Conservation (phyloP, 2,329 filamentous ascomycete genomes). For the Dactylellina sp. region DNA sequence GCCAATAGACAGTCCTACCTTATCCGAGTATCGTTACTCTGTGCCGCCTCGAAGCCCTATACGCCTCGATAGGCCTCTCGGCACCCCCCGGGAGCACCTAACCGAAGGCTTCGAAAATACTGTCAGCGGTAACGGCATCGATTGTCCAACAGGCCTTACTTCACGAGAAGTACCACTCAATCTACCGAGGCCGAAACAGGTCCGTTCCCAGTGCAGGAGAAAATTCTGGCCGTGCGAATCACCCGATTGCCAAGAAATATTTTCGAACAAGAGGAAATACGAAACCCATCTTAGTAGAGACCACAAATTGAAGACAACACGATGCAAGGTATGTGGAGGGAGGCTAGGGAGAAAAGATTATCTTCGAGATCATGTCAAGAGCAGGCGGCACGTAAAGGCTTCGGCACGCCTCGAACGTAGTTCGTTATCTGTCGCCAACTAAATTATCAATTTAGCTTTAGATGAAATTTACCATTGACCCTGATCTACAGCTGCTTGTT, state of each 20-base stretch:
- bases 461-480: not conserved
- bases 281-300: conserved; percentile 41
- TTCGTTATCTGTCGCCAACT: too few species aligned
- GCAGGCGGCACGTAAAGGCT: conserved; percentile 18
- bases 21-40: not conserved
- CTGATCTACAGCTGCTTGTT: too few species aligned
- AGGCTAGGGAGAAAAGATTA: conserved; percentile 42
- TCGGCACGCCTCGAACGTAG: not conserved
- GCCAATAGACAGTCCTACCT: not conserved
- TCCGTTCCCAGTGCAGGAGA: conserved; percentile 7
- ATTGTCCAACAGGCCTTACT: not conserved
- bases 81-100: too few species aligned
- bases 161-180: too few species aligned
- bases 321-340: conserved; percentile 21
- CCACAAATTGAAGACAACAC: conserved; percentile 29
- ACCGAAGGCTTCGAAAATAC: too few species aligned
- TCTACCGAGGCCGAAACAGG: too few species aligned
- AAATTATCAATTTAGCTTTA: not conserved
- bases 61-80: not conserved
- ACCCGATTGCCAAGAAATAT: not conserved
- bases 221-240: conserved; percentile 25
- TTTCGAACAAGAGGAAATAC: conserved; percentile 36
- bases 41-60: not conserved
- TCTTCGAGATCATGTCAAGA: conserved; percentile 38
- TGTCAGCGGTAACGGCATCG: too few species aligned